Base-by-base conservation (phyloP, 106 monocot species). In the Gastrodia elata region DNA sequence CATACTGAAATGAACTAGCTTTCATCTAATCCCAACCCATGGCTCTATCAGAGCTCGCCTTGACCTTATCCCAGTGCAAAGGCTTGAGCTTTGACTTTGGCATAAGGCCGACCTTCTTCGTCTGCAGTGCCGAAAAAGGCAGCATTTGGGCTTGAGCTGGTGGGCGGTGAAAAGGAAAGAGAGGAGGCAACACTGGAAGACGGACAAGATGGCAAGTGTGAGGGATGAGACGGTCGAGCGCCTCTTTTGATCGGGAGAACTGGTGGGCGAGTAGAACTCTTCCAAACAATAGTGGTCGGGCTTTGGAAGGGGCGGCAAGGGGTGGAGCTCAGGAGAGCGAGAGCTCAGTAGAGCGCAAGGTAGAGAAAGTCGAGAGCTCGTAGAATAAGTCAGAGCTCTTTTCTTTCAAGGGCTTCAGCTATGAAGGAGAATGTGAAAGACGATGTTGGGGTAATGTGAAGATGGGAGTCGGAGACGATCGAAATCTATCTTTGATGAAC, bases 81-180 rank as follows among this genome's bases (percentile, higher is more conserved):
- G n/a, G 88, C 78, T 97, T 97, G 85, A 97, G 35, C 80, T 91
- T 97, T 9, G 84, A 85, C 74, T 77, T 69, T 8, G 68, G 79
- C 2, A 46, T 73, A 68, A 73, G 83, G 56, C 84, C 86, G 27
- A 39, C 79, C 74, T 24, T 79, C 64, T 71, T 83, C 77, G 71
- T 48, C 78, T 65, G 5, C 32, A 27, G 24, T 75, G 80, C 65
- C 72, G 74, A 52, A 83, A 73, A 72, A 10, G 24, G 64, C 16
- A 72, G 8, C 61, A 46, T 15, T 64, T 0, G 24, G 71, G 65
- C 78, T 77, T 3, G 48, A 82, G 13, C 38, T 68, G 24, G 34
- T 32, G 27, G 73, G 81, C 33, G 86, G 74, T 0, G 76, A 80
- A 35, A 76, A 72, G 2, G 73, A 68, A 26, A 58, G 46, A 3